Percentiles rank a stretch among this genome's conserved stretches.
Conservation (phyloP, 352 stramenopile genomes). For the Elongisporangium undulatum region DNA sequence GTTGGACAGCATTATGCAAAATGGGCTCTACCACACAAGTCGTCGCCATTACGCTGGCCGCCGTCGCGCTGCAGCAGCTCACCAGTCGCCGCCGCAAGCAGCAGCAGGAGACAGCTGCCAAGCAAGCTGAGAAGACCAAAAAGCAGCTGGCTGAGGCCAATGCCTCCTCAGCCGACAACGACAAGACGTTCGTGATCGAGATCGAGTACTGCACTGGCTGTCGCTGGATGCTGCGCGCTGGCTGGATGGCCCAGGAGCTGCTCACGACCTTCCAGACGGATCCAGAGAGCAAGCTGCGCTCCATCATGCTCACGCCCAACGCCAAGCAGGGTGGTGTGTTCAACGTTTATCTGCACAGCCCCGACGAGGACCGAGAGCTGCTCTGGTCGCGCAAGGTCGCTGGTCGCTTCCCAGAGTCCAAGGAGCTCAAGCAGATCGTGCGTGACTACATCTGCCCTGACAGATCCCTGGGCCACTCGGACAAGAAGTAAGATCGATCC, state of each 20-base stretch:
- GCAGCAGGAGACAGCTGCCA: constrained; percentile 2
- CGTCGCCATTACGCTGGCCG: constrained; percentile 20
- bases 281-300: constrained; percentile 31
- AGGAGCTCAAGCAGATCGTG: constrained; percentile 91
- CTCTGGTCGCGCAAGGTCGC: constrained; percentile 84
- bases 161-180: constrained; percentile 1
- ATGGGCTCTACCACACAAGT: constrained; percentile 7
- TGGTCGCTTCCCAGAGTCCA: constrained; percentile 88
- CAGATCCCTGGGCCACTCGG: constrained; percentile 80
- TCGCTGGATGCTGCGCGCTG: constrained; percentile 85
- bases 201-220: constrained; percentile 93
- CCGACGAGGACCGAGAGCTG: constrained; percentile 42
- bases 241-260: constrained; percentile 90
- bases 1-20: not conserved
- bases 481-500: constrained; percentile 46
- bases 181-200: constrained; percentile 56
- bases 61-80: constrained; percentile 44
- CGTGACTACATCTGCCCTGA: constrained; percentile 84
- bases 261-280: constrained; percentile 91
- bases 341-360: constrained; percentile 53
- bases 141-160: not conserved
- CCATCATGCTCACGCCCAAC: constrained; percentile 65
- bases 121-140: constrained; percentile 3
- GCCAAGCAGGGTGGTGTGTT: constrained; percentile 54
- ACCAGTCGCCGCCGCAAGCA: constrained; percentile 14